These are phyloP conservation scores for Chlorophyllum brunneum DNA, from an alignment of 768 basidiomycete genomes.

Conservation along the genomic window DNA sequence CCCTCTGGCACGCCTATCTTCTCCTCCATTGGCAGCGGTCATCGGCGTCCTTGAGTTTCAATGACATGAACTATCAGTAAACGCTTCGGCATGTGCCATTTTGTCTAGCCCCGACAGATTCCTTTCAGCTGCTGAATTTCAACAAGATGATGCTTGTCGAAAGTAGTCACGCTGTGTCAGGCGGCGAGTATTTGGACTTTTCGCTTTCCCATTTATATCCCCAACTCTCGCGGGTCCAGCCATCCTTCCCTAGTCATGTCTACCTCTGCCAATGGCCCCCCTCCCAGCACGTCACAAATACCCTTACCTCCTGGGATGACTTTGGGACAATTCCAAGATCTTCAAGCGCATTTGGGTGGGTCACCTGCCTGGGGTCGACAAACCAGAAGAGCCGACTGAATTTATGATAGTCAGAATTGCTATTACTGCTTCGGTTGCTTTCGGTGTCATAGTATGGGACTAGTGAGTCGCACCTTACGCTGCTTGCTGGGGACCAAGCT, in stretches of 20 bases:
- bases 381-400: not conserved
- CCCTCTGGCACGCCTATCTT: too few species aligned
- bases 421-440: constrained; percentile 4
- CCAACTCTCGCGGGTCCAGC: not conserved
- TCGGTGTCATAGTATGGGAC: constrained; percentile 8
- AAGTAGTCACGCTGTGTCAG: too few species aligned
- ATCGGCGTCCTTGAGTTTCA: too few species aligned
- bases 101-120: too few species aligned
- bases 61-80: too few species aligned
- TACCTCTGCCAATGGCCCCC: not conserved
- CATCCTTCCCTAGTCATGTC: not conserved
- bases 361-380: not conserved
- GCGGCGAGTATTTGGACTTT: too few species aligned
- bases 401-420: constrained; percentile 1
- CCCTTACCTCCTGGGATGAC: constrained; percentile 5
- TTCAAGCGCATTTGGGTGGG: constrained; percentile 6
- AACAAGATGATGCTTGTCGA: too few species aligned
- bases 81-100: too few species aligned
- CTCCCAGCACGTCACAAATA: not conserved
- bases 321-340: not conserved
- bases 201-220: not conserved
- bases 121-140: too few species aligned
- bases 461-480: not conserved
- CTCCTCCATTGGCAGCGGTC: too few species aligned
- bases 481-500: not conserved